Evolutionary conservation across 768 basidiomycete genomes (phyloP), one percentile per base, ranked within the genome.

Genomic region (Amanita exitialis): DNA sequence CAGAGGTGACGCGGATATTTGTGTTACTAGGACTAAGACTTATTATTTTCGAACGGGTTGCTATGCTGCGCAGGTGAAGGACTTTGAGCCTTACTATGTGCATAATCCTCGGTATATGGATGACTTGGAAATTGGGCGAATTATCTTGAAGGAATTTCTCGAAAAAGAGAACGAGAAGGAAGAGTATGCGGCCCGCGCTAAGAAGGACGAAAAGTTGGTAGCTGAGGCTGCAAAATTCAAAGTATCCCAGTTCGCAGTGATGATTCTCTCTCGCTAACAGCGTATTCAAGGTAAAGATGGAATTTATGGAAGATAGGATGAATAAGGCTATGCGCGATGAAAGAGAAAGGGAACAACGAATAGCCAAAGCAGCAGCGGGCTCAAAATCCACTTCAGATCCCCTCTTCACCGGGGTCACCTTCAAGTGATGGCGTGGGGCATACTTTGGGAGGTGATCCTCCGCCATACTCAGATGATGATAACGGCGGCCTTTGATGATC

Each of bases 291-390:
- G 80, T 86, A n/a, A 86, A 81, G 61, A 64, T 89, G 45, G 83
- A 83, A 1, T 90, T 79, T 61, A 72, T 89, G 59, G 90, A 92
- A 43, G 90, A 92, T 60, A 76, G 90, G 46, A 82, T 72, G 59
- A 65, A 68, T 1, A 83, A 80, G 58, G 62, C 66, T 57, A 47
- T 75, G 53, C 65, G 64, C 6, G 80, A 88, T 53, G 69, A 83
- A 58, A 70, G 78, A 56, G 87, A 90, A 55, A 75, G 66, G 60
- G 68, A 78, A 53, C 66, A 62, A 45, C 67, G 79, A 39, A 68
- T 59, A 49, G 74, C 73, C 38, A 68, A 71, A 43, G 68, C 63
- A 32, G 64, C 63, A 35, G 63, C 58, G 3, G 6, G 62, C 59
- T 30, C 38, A 58, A 58, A 38, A 12, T 44, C 53, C n/a, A 28